phyloP scores from a whole-genome alignment of 2,329 filamentous ascomycete genomes.

The Ophiognomonia clavigignenti-juglandacearum region DNA sequence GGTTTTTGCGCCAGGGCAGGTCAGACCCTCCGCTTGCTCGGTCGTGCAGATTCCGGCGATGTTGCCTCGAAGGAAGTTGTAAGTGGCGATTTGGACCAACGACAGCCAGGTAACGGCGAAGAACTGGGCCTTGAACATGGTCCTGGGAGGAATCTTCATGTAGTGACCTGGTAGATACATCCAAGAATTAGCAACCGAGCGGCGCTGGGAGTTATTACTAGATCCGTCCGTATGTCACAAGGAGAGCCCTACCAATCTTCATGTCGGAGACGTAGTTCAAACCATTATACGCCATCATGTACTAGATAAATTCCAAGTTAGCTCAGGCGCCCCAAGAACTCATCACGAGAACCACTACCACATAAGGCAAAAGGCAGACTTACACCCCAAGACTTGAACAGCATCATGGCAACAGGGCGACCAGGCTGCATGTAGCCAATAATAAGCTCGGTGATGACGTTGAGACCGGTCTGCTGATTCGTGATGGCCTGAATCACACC shows the following conservation, averaged over 20 bases:
- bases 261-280: conserved; percentile 44
- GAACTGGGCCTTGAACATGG: conserved; percentile 41
- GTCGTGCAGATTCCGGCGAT: conserved; percentile 49
- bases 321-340: too few relatives aligned
- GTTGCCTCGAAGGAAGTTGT: conserved; percentile 38
- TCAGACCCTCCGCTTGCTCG: conserved; percentile 45
- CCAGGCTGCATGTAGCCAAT: conserved; percentile 44
- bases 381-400: conserved; percentile 44
- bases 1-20: conserved; percentile 51
- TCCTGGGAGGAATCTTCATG: conserved; percentile 43
- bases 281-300: conserved; percentile 42
- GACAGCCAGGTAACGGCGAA: conserved; percentile 37
- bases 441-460: conserved; percentile 44
- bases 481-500: conserved; percentile 42
- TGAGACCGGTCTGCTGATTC: conserved; percentile 42
- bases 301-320: too few relatives aligned
- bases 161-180: too few relatives aligned
- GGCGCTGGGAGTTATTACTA: too few relatives aligned
- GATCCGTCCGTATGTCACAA: too few relatives aligned
- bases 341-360: too few relatives aligned
- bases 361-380: too few relatives aligned
- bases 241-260: conserved; percentile 46
- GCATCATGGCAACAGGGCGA: conserved; percentile 44
- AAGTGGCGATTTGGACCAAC: conserved; percentile 31
- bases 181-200: too few relatives aligned